These are phyloP conservation scores for Tilletia caries DNA, from an alignment of 1,284 basidiomycete species.

Conservation along the genomic window DNA sequence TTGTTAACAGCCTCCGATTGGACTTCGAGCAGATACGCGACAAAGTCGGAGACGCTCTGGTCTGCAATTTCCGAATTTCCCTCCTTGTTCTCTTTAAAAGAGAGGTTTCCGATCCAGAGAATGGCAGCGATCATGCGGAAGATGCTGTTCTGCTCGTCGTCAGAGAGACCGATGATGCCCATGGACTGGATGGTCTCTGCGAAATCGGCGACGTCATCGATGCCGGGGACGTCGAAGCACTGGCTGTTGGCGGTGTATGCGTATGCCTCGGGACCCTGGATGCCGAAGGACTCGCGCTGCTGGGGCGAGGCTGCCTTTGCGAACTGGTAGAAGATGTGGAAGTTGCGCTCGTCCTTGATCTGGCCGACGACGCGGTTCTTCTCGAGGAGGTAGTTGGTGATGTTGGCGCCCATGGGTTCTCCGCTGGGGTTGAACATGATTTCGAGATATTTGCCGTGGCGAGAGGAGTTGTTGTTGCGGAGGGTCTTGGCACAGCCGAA, in stretches of 20 bases:
- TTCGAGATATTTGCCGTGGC: constrained; percentile 98
- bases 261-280: constrained; percentile 96
- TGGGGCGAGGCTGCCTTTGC: constrained; percentile 87
- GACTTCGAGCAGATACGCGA: constrained; percentile 88
- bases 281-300: constrained; percentile 86
- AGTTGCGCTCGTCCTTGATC: constrained; percentile 92
- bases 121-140: constrained; percentile 87
- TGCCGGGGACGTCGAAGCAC: constrained; percentile 85
- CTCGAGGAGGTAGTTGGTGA: constrained; percentile 97
- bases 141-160: constrained; percentile 84
- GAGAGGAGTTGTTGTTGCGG: constrained; percentile 96
- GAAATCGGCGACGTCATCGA: constrained; percentile 85
- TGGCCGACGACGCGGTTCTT: constrained; percentile 94
- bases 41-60: constrained; percentile 86
- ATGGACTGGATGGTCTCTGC: constrained; percentile 89
- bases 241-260: constrained; percentile 87
- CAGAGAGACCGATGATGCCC: constrained; percentile 80
- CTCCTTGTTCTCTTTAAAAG: constrained; percentile 78
- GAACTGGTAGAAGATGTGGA: constrained; percentile 99
- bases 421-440: constrained; percentile 96
- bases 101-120: constrained; percentile 86
- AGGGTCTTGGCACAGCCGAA: constrained; percentile 99
- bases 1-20: constrained; percentile 77
- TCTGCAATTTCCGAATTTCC: constrained; percentile 82
- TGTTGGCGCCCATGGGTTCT: constrained; percentile 93